phyloP scores from a whole-genome alignment of 2,329 filamentous ascomycete species.

The Pseudopithomyces maydicus region DNA sequence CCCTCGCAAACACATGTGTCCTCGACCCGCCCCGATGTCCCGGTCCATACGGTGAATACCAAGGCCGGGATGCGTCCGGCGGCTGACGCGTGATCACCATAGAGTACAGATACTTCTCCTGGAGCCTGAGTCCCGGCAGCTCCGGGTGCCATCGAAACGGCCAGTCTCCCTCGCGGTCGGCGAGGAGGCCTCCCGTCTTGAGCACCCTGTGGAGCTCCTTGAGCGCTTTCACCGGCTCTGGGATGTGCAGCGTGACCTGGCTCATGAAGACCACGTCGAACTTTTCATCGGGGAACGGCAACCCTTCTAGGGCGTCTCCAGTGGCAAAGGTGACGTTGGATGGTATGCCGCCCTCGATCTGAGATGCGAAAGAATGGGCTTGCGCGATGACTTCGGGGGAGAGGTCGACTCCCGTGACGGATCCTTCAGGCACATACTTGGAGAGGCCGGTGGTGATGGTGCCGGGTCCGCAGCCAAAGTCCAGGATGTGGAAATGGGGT shows the following conservation, averaged over 20 bases:
- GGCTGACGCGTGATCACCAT: conserved; percentile 36
- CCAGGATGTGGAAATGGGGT: conserved; percentile 39
- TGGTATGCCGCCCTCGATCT: conserved; percentile 7
- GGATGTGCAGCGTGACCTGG: conserved; percentile 60
- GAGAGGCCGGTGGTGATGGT: conserved; percentile 49
- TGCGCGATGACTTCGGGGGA: conserved; percentile 43
- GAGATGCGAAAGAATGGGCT: conserved; percentile 29
- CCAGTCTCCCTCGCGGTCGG: conserved; percentile 29
- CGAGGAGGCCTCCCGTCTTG: conserved; percentile 54
- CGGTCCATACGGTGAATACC: conserved; percentile 26
- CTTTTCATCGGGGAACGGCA: conserved; percentile 48
- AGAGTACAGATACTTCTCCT: conserved; percentile 39
- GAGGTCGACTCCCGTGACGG: conserved; percentile 49
- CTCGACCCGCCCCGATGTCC: conserved; percentile 17
- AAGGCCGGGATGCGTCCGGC: conserved; percentile 4
- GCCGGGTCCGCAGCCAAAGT: conserved; percentile 40
- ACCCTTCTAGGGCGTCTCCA: conserved; percentile 42
- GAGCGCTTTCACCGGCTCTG: conserved; percentile 53
- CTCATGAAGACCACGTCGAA: conserved; percentile 63
- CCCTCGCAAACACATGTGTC: conserved; percentile 33
- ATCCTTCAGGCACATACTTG: conserved; percentile 44
- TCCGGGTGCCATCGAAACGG: conserved; percentile 23
- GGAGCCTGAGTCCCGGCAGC: conserved; percentile 18
- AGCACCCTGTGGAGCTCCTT: conserved; percentile 58
- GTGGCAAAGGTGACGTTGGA: conserved; percentile 36